phyloP scores from a whole-genome alignment of 106 monocot species.

The Xerophyta viscosa region DNA sequence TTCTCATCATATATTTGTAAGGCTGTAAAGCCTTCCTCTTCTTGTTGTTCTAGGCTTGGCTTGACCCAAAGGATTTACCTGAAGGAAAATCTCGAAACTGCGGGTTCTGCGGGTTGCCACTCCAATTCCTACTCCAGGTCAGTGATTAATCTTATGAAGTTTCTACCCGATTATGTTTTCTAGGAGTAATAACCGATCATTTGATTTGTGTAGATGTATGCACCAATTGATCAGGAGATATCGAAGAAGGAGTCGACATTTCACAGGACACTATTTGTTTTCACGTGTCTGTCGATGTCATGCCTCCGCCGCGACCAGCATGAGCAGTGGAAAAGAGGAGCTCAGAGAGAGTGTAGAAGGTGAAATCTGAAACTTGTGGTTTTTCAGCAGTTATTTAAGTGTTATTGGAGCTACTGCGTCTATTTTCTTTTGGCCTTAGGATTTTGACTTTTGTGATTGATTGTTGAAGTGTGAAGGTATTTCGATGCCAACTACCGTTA shows the following conservation, averaged over 20 bases:
- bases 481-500: slow-evolving; percentile 73
- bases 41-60: slow-evolving; percentile 57
- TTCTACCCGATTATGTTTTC: background rate
- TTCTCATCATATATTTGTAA: background rate
- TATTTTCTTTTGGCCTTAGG: background rate
- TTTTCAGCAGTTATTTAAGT: too few species aligned
- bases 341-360: slow-evolving; percentile 54
- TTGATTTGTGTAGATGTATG: slow-evolving; percentile 51
- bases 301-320: slow-evolving; percentile 84
- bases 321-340: slow-evolving; percentile 71
- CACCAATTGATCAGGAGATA: too few species aligned
- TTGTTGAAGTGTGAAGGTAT: slow-evolving; percentile 73
- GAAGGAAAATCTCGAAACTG: slow-evolving; percentile 38
- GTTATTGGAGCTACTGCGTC: too few species aligned
- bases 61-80: slow-evolving; percentile 71
- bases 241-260: slow-evolving; percentile 52
- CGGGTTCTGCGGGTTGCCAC: slow-evolving; percentile 72
- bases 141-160: background rate
- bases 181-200: background rate
- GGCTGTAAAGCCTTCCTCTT: too few species aligned
- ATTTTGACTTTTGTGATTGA: background rate
- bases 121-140: slow-evolving; percentile 91
- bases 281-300: slow-evolving; percentile 85
- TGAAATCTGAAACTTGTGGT: too few species aligned
- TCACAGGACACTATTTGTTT: slow-evolving; percentile 77